phyloP scores from a whole-genome alignment of 2,329 filamentous ascomycete genomes.

The Magnaporthiopsis incrustans region DNA sequence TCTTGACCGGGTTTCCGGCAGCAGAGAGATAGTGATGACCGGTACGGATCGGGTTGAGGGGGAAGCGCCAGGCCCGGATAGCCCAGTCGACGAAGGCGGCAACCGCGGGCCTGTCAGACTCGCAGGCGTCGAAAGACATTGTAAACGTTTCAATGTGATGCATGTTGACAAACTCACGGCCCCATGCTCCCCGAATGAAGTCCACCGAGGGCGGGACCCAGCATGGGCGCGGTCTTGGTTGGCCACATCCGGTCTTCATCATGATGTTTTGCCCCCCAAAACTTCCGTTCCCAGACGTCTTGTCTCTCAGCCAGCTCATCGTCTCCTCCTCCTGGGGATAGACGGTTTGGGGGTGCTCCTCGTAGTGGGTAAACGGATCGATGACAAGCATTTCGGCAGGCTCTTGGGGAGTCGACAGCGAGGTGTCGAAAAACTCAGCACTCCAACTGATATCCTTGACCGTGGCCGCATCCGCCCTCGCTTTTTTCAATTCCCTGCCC shows the following conservation, averaged over 20 bases:
- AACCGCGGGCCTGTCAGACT: neutral
- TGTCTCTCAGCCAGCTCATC: neutral
- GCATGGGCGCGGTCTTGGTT: neutral
- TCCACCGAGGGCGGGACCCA: neutral
- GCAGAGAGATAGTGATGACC: neutral
- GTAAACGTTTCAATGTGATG: neutral
- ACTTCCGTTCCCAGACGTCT: neutral
- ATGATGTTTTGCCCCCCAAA: no score
- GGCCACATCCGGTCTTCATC: neutral
- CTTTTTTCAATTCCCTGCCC: neutral
- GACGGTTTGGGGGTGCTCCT: neutral
- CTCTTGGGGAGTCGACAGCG: no score
- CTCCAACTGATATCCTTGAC: neutral
- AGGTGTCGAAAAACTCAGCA: no score
- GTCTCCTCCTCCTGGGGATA: neutral
- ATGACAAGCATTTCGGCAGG: neutral
- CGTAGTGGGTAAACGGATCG: neutral
- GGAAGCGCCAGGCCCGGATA: neutral
- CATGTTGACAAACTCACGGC: slow-evolving; percentile 3
- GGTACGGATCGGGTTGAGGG: neutral
- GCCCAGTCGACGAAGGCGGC: neutral
- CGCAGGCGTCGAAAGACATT: neutral
- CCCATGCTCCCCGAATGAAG: neutral
- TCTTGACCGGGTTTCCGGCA: neutral
- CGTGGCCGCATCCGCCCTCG: no score